These are phyloP conservation scores for Plasmodium adleri DNA, from an alignment of 169 alveolate genomes.

Conservation along the genomic window DNA sequence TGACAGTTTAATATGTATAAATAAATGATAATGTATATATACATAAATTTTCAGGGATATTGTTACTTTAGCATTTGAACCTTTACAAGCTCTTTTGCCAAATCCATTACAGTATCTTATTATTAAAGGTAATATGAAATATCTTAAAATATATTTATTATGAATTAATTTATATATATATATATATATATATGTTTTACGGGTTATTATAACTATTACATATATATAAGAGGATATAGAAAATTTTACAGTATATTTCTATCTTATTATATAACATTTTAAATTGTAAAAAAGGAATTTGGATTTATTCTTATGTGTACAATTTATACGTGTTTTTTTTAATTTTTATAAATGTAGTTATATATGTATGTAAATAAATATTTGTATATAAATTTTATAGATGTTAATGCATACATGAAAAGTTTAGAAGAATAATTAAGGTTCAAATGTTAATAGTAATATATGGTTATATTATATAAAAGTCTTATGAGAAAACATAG, in stretches of 20 bases:
- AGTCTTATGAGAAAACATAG: neutral
- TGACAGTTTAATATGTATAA: neutral
- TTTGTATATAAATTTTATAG: slow-evolving; percentile 20
- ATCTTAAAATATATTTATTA: neutral
- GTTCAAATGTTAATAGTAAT: neutral
- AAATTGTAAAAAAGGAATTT: too few species aligned
- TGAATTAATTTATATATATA: too few species aligned
- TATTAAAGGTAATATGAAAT: slow-evolving; percentile 73
- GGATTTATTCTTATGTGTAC: too few species aligned
- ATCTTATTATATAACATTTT: too few species aligned
- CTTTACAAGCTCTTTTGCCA: slow-evolving; percentile 83
- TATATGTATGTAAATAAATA: neutral
- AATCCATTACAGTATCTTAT: slow-evolving; percentile 29
- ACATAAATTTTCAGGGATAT: slow-evolving; percentile 78
- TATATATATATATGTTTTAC: too few species aligned
- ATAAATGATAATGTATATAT: slow-evolving; percentile 4
- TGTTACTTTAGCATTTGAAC: slow-evolving; percentile 84
- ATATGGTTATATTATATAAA: neutral
- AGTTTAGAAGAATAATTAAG: slow-evolving; percentile 11
- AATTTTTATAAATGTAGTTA: neutral
- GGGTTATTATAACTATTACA: too few species aligned
- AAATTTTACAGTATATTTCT: too few species aligned
- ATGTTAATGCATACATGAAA: slow-evolving; percentile 63
- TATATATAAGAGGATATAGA: too few species aligned
- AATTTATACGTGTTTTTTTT: too few species aligned